These are phyloP conservation scores for Aschersonia sp. DNA, from an alignment of 2,329 filamentous ascomycete species.

Conservation along the genomic window DNA sequence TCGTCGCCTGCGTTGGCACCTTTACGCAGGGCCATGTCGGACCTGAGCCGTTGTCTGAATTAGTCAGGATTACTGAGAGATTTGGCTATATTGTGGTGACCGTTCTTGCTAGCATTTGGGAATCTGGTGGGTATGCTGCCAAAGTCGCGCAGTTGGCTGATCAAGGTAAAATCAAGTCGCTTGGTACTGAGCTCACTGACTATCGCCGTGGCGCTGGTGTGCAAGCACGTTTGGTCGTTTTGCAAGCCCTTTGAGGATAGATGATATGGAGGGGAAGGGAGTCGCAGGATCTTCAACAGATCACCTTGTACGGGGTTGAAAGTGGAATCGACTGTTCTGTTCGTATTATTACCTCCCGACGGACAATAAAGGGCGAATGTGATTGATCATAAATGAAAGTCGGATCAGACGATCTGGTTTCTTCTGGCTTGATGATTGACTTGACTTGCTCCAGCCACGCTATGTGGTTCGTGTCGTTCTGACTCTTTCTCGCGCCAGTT, in stretches of 20 bases:
- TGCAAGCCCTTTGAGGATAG: slow-evolving; percentile 8
- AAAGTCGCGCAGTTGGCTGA: slow-evolving; percentile 23
- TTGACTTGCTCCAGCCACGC: too few species aligned
- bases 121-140: slow-evolving; percentile 28
- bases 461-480: too few species aligned
- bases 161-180: slow-evolving; percentile 13
- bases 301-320: too few species aligned
- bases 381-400: too few species aligned
- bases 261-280: too few species aligned
- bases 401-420: too few species aligned
- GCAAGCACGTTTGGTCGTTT: slow-evolving; percentile 15
- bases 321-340: too few species aligned
- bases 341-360: too few species aligned
- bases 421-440: too few species aligned
- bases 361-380: too few species aligned
- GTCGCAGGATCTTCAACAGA: too few species aligned
- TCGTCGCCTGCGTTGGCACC: slow-evolving; percentile 37
- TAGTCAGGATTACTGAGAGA: slow-evolving; percentile 30
- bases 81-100: slow-evolving; percentile 35
- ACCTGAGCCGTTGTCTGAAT: slow-evolving; percentile 31
- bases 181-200: slow-evolving; percentile 16
- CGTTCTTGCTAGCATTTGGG: slow-evolving; percentile 34
- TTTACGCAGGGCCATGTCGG: slow-evolving; percentile 41
- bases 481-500: too few species aligned
- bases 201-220: slow-evolving; percentile 16